A percentile compares a stretch with the other conserved stretches of the same genome.
phyloP scores from a whole-genome alignment of 2,329 filamentous ascomycete species.

The Penicillium sumatraense region DNA sequence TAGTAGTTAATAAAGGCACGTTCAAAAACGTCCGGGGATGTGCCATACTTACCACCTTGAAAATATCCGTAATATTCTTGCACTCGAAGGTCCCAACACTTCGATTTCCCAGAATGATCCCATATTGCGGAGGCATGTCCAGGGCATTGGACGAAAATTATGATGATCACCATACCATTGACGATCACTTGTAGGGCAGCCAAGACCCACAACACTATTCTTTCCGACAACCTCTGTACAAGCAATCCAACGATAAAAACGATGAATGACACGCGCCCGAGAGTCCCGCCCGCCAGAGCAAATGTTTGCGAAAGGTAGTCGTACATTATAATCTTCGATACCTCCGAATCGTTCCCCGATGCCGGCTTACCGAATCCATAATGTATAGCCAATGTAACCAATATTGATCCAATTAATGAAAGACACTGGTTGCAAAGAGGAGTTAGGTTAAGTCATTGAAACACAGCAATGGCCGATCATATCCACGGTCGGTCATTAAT shows the following conservation, averaged over 20 bases:
- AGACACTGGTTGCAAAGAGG: conserved; percentile 14
- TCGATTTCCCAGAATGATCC: conserved; percentile 18
- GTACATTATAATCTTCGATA: conserved; percentile 26
- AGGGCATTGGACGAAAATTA: conserved; percentile 32
- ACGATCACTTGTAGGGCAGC: conserved; percentile 25
- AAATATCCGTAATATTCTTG: conserved; percentile 35
- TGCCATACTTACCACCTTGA: conserved; percentile 26
- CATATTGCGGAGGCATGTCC: conserved; percentile 27
- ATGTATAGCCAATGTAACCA: conserved; percentile 26
- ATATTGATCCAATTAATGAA: conserved; percentile 24
- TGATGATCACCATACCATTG: conserved; percentile 28
- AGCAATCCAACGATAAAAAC: conserved; percentile 27
- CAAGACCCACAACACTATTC: conserved; percentile 25
- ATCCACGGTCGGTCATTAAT: not conserved
- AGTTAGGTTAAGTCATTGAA: conserved; percentile 4
- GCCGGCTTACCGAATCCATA: conserved; percentile 25
- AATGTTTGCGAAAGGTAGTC: conserved; percentile 33
- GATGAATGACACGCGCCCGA: conserved; percentile 31
- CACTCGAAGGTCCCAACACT: conserved; percentile 27
- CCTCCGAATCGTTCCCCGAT: conserved; percentile 6
- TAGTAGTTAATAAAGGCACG: not conserved
- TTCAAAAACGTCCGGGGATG: not conserved
- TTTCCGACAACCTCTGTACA: conserved; percentile 19
- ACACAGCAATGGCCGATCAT: not conserved
- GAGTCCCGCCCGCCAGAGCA: conserved; percentile 23